These are phyloP conservation scores for Alternaria sp. DNA, from an alignment of 2,329 filamentous ascomycete genomes.

Conservation along the genomic window DNA sequence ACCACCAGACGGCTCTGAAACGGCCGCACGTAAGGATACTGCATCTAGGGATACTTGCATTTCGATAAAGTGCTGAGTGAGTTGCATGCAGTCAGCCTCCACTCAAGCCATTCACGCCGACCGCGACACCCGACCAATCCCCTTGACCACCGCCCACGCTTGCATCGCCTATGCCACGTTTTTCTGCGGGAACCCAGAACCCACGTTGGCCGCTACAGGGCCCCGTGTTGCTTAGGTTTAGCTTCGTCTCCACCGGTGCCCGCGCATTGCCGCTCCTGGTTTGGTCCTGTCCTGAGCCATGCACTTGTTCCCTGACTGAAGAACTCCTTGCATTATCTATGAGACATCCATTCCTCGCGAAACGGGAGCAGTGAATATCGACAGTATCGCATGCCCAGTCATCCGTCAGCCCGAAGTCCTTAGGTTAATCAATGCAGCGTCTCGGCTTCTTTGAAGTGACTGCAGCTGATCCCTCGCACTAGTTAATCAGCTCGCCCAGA, in stretches of 20 bases:
- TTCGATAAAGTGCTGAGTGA: conserved; percentile 12
- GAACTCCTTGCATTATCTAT: neutral
- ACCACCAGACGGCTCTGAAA: conserved; percentile 16
- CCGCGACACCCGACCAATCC: neutral
- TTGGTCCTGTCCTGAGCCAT: neutral
- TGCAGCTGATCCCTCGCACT: conserved; percentile 4
- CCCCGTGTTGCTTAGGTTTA: conserved; percentile 1
- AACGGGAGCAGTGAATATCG: neutral
- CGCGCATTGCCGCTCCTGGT: conserved; percentile 1
- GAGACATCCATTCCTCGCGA: neutral
- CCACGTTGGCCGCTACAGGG: conserved; percentile 10
- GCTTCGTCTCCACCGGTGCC: neutral
- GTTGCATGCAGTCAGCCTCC: conserved; percentile 20
- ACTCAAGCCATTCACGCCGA: conserved; percentile 1
- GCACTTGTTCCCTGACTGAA: neutral
- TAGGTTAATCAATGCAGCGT: neutral
- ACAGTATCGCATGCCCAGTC: neutral
- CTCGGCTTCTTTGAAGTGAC: neutral
- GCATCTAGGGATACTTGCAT: conserved; percentile 20
- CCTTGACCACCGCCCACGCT: conserved; percentile 5
- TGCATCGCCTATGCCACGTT: conserved; percentile 13
- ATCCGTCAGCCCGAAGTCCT: neutral
- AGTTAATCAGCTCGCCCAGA: neutral
- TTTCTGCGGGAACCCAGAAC: conserved; percentile 15
- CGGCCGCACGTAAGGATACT: conserved; percentile 20